A percentile compares a stretch with the other conserved stretches of the same genome.
Conservation (phyloP, 1,284 basidiomycete species). For the Testicularia cyperi region DNA sequence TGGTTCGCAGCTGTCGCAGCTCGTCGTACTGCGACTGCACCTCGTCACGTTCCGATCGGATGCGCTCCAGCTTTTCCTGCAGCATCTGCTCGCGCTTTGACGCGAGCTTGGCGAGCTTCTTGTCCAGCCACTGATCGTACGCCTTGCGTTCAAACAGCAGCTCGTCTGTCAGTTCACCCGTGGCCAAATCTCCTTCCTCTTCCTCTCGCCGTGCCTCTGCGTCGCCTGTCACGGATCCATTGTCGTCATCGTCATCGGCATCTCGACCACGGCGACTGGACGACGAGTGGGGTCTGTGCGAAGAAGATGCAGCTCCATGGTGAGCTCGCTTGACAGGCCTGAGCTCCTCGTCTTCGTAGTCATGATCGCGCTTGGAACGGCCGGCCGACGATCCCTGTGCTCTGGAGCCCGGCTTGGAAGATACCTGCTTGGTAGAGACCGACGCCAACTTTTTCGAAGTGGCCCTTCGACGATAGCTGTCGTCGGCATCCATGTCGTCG, state of each 20-base stretch:
- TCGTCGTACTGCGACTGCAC: constrained; percentile 54
- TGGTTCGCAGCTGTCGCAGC: constrained; percentile 45
- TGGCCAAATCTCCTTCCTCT: constrained; percentile 1
- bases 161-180: constrained; percentile 10
- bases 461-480: constrained; percentile 9
- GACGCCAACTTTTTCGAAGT: constrained; percentile 2
- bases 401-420: too few species aligned
- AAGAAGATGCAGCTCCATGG: neutral
- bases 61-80: constrained; percentile 28
- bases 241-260: constrained; percentile 1
- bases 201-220: constrained; percentile 1
- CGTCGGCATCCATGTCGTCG: constrained; percentile 12
- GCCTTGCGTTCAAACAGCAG: constrained; percentile 17
- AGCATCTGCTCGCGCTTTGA: constrained; percentile 39
- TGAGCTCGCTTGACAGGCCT: neutral
- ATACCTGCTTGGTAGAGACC: constrained; percentile 6
- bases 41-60: constrained; percentile 44
- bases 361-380: neutral
- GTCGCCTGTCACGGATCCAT: neutral
- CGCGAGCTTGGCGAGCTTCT: constrained; percentile 24
- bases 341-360: neutral
- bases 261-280: neutral
- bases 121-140: constrained; percentile 31
- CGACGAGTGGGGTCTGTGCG: neutral
- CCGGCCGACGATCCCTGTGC: too few species aligned